Evolutionary conservation across 495 filamentous ascomycete genomes (phyloP).

Genomic region (Ramalina peruviana): DNA sequence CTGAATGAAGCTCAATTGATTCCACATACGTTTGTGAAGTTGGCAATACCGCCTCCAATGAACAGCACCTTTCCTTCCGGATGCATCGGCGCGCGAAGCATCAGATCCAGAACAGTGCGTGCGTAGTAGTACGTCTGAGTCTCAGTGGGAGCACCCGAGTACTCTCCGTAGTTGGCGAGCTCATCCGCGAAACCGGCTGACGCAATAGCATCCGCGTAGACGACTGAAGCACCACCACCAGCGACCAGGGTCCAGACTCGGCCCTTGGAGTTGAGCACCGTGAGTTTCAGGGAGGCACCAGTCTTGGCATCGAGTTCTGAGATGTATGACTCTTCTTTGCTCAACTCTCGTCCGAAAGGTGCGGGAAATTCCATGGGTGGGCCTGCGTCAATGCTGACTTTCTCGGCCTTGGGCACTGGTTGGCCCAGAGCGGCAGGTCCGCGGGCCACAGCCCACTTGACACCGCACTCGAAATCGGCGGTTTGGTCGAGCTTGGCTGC

Average conservation of each 20-base stretch:
- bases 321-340: slow-evolving; percentile 98
- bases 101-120: slow-evolving; percentile 88
- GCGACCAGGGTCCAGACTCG: slow-evolving; percentile 97
- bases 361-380: slow-evolving; percentile 98
- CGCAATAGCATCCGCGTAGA: slow-evolving; percentile 97
- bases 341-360: slow-evolving; percentile 94
- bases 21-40: slow-evolving; percentile 74
- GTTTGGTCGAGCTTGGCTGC: slow-evolving; percentile 99
- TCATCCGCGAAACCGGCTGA: slow-evolving; percentile 90
- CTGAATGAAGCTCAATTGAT: neutral
- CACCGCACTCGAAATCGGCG: slow-evolving; percentile 97
- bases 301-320: slow-evolving; percentile 98
- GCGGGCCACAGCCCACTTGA: slow-evolving; percentile 94
- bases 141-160: slow-evolving; percentile 96
- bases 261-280: slow-evolving; percentile 79
- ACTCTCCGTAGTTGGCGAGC: slow-evolving; percentile 99
- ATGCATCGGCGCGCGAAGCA: slow-evolving; percentile 79
- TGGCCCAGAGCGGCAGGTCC: slow-evolving; percentile 77
- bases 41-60: slow-evolving; percentile 99
- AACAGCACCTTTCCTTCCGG: slow-evolving; percentile 95
- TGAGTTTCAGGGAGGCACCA: slow-evolving; percentile 95
- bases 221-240: slow-evolving; percentile 98
- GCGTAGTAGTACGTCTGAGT: slow-evolving; percentile 98
- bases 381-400: slow-evolving; percentile 90
- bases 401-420: slow-evolving; percentile 44